Conservation (phyloP, 371 early-diverging fungal species). For the Rhizopus delemar region DNA sequence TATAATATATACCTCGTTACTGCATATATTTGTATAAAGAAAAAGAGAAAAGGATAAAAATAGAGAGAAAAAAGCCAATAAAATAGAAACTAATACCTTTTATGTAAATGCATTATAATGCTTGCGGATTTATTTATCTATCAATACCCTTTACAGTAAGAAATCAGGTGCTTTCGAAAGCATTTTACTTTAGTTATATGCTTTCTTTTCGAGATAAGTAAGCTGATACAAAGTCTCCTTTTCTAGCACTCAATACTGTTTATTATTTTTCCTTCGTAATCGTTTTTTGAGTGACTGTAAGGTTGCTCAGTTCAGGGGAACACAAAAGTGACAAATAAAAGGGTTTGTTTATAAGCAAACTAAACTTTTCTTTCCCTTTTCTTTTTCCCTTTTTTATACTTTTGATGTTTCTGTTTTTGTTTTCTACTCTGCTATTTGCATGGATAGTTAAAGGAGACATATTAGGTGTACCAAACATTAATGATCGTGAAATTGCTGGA, state of each 20-base stretch:
- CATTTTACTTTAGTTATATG: no score
- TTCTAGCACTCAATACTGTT: no score
- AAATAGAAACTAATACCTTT: no score
- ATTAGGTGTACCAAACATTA: conserved; percentile 12
- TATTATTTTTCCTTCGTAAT: not conserved
- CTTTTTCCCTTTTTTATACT: not conserved
- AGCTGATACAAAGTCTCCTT: no score
- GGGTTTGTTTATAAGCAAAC: not conserved
- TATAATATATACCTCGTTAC: no score
- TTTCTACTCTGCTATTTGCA: not conserved
- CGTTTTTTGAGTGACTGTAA: not conserved
- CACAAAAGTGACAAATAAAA: not conserved
- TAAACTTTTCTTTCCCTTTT: not conserved
- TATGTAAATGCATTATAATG: no score
- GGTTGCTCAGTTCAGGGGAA: not conserved
- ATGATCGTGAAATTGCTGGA: conserved; percentile 20
- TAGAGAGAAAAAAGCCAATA: no score
- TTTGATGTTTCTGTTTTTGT: not conserved
- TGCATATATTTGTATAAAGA: no score
- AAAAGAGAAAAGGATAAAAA: not conserved
- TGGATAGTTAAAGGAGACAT: not conserved
- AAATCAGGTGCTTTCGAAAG: no score
- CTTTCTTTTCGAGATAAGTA: no score
- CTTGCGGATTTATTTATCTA: no score
- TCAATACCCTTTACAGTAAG: no score